Percentiles rank a stretch among this genome's conserved stretches.
Evolutionary conservation across 768 basidiomycete species (phyloP).

Genomic region (Cubamyces lactineus): DNA sequence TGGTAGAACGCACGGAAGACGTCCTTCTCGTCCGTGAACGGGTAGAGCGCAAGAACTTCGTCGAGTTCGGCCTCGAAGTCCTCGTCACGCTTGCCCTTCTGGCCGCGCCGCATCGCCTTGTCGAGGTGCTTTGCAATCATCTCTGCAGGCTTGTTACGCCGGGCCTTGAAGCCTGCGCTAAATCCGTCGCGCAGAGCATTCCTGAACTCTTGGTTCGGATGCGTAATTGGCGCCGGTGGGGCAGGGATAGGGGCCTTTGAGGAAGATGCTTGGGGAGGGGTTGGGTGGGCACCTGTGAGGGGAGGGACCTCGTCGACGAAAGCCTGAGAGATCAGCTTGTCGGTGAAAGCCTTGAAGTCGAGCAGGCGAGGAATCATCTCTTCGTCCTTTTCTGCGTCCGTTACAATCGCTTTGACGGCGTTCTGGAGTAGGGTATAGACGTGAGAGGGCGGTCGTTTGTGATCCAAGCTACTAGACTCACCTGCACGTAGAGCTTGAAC

Average conservation of each 20-base stretch:
- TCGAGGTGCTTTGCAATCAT: conserved; percentile 94
- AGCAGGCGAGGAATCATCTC: conserved; percentile 78
- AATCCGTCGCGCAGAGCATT: conserved; percentile 79
- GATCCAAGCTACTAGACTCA: conserved; percentile 27
- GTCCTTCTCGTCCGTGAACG: conserved; percentile 91
- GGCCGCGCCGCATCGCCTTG: conserved; percentile 83
- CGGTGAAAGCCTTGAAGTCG: conserved; percentile 62
- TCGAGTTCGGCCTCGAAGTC: conserved; percentile 69
- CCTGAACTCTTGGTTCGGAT: conserved; percentile 56
- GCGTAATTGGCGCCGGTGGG: conserved; percentile 28
- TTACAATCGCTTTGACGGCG: conserved; percentile 66
- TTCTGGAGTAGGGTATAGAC: conserved; percentile 40
- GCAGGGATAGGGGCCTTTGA: conserved; percentile 37
- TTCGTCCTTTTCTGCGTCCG: conserved; percentile 63
- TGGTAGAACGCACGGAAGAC: conserved; percentile 94
- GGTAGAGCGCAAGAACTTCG: conserved; percentile 71
- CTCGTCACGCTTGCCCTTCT: conserved; percentile 64
- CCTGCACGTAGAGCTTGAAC: conserved; percentile 67
- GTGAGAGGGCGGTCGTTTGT: background rate
- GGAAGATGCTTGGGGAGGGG: conserved; percentile 2
- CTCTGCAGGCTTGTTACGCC: conserved; percentile 85
- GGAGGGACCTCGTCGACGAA: conserved; percentile 50
- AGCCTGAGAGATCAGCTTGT: conserved; percentile 50
- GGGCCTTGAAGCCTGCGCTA: conserved; percentile 68
- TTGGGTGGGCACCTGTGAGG: background rate